phyloP scores from a whole-genome alignment of 2,329 filamentous ascomycete species.

The Monosporascus sp. region DNA sequence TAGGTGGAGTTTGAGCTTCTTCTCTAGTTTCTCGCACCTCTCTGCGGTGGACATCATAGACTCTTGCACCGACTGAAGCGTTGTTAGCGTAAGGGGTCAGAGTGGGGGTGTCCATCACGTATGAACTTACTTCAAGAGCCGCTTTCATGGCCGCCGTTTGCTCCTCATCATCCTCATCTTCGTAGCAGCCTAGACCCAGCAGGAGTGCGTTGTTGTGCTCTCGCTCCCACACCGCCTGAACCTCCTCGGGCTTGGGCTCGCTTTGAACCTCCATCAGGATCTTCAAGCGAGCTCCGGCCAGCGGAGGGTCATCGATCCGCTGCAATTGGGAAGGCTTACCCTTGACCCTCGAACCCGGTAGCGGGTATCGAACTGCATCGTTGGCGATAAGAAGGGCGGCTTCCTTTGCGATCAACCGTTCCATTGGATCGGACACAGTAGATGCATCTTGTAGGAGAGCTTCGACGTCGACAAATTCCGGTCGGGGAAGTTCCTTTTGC shows the following conservation, averaged over 20 bases:
- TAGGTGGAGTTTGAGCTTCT: slow-evolving; percentile 82
- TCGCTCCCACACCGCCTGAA: slow-evolving; percentile 49
- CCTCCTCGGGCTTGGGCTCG: slow-evolving; percentile 41
- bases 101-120: background rate
- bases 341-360: slow-evolving; percentile 62
- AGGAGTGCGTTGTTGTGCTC: slow-evolving; percentile 55
- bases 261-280: slow-evolving; percentile 65
- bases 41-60: slow-evolving; percentile 70
- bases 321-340: slow-evolving; percentile 57
- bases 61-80: slow-evolving; percentile 60
- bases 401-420: slow-evolving; percentile 69
- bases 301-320: slow-evolving; percentile 61
- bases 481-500: slow-evolving; percentile 76
- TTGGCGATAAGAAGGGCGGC: slow-evolving; percentile 74
- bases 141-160: slow-evolving; percentile 57
- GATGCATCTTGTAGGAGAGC: slow-evolving; percentile 60
- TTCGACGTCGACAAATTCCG: slow-evolving; percentile 65
- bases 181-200: slow-evolving; percentile 76
- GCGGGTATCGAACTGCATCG: slow-evolving; percentile 70
- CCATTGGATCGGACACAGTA: slow-evolving; percentile 56
- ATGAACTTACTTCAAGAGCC: slow-evolving; percentile 64
- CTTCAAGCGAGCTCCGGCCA: slow-evolving; percentile 71
- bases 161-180: slow-evolving; percentile 69
- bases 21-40: slow-evolving; percentile 81
- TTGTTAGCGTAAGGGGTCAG: slow-evolving; percentile 5